These are phyloP conservation scores for Trichoderma lentiforme DNA, from an alignment of 2,329 filamentous ascomycete genomes.

Conservation along the genomic window DNA sequence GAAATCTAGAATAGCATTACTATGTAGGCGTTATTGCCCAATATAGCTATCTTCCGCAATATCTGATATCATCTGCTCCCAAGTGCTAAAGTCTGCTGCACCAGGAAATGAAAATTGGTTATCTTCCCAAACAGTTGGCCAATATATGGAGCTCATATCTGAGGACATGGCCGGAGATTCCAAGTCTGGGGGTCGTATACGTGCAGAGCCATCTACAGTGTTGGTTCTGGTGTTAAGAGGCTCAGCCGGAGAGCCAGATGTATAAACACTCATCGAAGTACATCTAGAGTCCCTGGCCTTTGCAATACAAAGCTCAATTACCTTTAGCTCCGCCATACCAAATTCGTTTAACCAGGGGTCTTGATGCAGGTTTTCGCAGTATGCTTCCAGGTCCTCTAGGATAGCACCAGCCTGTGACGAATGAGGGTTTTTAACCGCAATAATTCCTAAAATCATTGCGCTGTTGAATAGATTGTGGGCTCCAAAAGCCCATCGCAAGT, in stretches of 20 bases:
- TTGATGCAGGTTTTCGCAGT: conserved; percentile 1
- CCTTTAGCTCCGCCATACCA: conserved; percentile 8
- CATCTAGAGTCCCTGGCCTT: neutral
- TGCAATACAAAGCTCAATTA: conserved; percentile 1
- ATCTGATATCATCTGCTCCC: conserved; percentile 11
- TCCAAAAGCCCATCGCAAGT: neutral
- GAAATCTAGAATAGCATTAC: neutral
- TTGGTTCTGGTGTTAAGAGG: neutral
- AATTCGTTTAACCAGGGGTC: conserved; percentile 5
- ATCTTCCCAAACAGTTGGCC: conserved; percentile 9
- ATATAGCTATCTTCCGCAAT: conserved; percentile 5
- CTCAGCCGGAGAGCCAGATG: neutral
- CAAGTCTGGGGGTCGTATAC: conserved; percentile 1
- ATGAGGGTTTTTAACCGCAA: conserved; percentile 1
- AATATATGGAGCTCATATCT: conserved; percentile 8
- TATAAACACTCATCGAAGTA: neutral
- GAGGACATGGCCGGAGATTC: conserved; percentile 2
- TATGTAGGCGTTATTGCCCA: neutral
- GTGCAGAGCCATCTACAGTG: neutral
- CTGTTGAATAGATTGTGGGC: neutral
- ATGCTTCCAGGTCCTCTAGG: conserved; percentile 3
- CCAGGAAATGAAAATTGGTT: conserved; percentile 2
- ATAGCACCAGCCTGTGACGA: neutral
- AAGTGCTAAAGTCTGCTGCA: neutral
- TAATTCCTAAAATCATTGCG: conserved; percentile 3